phyloP scores from a whole-genome alignment of 2,329 filamentous ascomycete genomes.

The Cytospora mali region DNA sequence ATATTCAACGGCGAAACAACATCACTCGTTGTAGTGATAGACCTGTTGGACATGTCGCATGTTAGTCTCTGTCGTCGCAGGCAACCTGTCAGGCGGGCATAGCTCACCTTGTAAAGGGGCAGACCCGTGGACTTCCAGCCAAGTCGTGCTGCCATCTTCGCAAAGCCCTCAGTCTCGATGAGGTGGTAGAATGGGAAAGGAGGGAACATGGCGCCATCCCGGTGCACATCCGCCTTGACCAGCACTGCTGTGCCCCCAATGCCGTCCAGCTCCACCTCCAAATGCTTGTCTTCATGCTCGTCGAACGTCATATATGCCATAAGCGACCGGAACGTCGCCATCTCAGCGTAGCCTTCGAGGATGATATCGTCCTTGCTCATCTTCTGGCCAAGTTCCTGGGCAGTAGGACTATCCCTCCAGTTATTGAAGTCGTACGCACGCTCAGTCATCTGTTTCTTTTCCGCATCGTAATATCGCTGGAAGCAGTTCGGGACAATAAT shows the following conservation, averaged over 20 bases:
- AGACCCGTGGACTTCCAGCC: constrained; percentile 86
- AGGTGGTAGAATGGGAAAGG: constrained; percentile 95
- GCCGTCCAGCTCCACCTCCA: constrained; percentile 80
- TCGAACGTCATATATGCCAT: constrained; percentile 78
- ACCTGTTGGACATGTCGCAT: constrained; percentile 54
- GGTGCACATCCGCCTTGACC: constrained; percentile 95
- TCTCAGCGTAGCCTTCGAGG: constrained; percentile 88
- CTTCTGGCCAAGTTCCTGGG: constrained; percentile 71
- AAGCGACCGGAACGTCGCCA: constrained; percentile 86
- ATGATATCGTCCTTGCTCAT: constrained; percentile 93
- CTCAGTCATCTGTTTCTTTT: constrained; percentile 70
- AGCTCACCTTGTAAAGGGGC: constrained; percentile 89
- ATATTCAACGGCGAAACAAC: background rate
- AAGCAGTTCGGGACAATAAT: constrained; percentile 95
- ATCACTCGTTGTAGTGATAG: constrained; percentile 84
- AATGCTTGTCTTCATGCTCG: constrained; percentile 57
- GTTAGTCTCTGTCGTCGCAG: constrained; percentile 5
- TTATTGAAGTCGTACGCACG: constrained; percentile 96
- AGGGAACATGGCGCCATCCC: constrained; percentile 98
- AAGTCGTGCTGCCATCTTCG: constrained; percentile 90
- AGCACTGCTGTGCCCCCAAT: constrained; percentile 91
- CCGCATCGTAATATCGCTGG: constrained; percentile 76
- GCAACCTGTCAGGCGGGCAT: constrained; percentile 21
- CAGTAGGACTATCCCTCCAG: constrained; percentile 87
- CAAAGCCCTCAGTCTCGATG: constrained; percentile 97